phyloP scores from a whole-genome alignment of 352 stramenopile species.

The Phytopythium oedochilum region DNA sequence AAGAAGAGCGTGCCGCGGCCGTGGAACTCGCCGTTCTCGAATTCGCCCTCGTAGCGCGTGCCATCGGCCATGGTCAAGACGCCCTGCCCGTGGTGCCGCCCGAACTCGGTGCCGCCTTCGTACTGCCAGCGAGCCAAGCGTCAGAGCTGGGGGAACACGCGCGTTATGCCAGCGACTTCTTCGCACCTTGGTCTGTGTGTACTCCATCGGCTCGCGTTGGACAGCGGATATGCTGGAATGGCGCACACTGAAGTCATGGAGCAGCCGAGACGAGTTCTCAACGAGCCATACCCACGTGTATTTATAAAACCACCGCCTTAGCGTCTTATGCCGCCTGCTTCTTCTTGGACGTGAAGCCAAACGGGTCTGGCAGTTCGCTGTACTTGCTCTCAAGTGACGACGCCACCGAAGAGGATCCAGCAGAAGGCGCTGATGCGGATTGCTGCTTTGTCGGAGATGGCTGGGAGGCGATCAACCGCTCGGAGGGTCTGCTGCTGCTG shows the following conservation, averaged over 20 bases:
- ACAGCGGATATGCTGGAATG: background rate
- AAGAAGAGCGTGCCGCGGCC: conserved; percentile 72
- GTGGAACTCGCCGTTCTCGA: conserved; percentile 77
- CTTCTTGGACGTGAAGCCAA: conserved; percentile 64
- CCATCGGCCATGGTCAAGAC: conserved; percentile 53
- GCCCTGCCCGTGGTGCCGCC: conserved; percentile 52
- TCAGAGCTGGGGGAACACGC: too few species aligned
- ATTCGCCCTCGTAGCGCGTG: conserved; percentile 77
- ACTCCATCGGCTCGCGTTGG: background rate
- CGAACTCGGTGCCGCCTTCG: conserved; percentile 50
- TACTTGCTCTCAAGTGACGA: conserved; percentile 28
- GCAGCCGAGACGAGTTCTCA: background rate
- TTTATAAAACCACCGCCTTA: background rate
- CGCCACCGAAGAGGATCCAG: background rate
- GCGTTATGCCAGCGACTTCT: too few species aligned
- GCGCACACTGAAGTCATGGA: background rate
- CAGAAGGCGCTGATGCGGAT: background rate
- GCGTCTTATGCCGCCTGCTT: background rate
- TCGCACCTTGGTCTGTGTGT: conserved; percentile 4
- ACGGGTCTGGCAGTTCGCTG: conserved; percentile 54
- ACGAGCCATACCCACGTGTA: background rate
- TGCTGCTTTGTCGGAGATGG: background rate
- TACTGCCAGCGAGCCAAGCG: conserved; percentile 34
- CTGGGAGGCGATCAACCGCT: background rate
- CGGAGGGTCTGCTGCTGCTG: background rate